These are phyloP conservation scores for Tulasnella sp. DNA, from an alignment of 768 basidiomycete species.

Conservation along the genomic window DNA sequence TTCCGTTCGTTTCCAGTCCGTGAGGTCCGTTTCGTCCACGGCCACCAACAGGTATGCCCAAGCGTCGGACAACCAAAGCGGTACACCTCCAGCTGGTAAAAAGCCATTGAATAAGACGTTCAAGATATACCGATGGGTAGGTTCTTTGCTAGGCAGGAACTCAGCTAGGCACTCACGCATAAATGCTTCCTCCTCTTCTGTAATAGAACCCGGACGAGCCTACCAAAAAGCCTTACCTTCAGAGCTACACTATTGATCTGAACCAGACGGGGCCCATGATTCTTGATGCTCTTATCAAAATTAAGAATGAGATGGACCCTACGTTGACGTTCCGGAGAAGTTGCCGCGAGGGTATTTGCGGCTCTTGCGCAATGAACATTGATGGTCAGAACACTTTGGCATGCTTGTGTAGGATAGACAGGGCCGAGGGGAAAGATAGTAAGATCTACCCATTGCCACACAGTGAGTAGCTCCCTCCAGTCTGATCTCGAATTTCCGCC, in stretches of 20 bases:
- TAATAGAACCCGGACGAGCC: conserved; percentile 87
- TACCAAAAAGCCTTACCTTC: conserved; percentile 75
- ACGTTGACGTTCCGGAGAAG: conserved; percentile 92
- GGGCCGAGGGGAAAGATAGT: conserved; percentile 50
- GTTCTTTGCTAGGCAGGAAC: conserved; percentile 23
- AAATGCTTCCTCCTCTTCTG: background rate
- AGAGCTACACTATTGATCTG: conserved; percentile 48
- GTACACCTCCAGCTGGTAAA: conserved; percentile 6
- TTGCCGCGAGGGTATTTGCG: conserved; percentile 93
- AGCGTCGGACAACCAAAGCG: background rate
- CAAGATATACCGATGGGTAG: conserved; percentile 97
- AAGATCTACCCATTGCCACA: conserved; percentile 98
- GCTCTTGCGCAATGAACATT: conserved; percentile 98
- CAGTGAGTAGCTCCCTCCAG: conserved; percentile 43
- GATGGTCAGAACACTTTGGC: conserved; percentile 97
- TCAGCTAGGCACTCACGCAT: background rate
- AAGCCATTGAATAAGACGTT: conserved; percentile 72
- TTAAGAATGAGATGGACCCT: conserved; percentile 97
- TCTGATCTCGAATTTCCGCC: background rate
- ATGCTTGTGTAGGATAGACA: conserved; percentile 90
- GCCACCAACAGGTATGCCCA: conserved; percentile 12
- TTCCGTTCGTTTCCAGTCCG: conserved; percentile 1
- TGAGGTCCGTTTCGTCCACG: conserved; percentile 6
- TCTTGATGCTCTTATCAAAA: conserved; percentile 92
- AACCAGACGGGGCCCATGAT: conserved; percentile 34